Evolutionary conservation across 257 asterid species (phyloP), one percentile per base, ranked within the genome.

Genomic region (Rhazya stricta): DNA sequence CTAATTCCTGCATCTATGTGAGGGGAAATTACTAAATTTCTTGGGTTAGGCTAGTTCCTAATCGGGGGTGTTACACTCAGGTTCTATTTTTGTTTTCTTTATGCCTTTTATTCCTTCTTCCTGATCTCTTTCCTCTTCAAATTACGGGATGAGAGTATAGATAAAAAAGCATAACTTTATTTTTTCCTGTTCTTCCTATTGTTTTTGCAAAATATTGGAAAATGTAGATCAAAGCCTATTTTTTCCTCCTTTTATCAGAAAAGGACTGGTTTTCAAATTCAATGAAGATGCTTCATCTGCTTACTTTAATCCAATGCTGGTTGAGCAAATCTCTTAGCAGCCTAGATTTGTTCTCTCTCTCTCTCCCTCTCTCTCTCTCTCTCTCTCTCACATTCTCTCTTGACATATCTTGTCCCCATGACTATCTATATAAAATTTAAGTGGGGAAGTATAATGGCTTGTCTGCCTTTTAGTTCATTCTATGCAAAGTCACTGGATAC

Each of bases 311-410:
- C 99, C 97, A 42, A 86, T 89, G 41, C 86, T 88, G 67, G 97
- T 88, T 76, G 83, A 86, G 60, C 98, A 87, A 84, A 86, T 95
- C 76, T 92, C 97, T 73, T 88, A 98, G 98, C 81, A 27, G 15
- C 98, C 97, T 73, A 90, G 98, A 96, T 93, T 57, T 39, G 61
- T 8, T 71, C 27, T 57, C 10, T 27, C 34, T 53, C 36, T 46
- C 74, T 74, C 48, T 68, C 39, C 63, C 1, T 9, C 27, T 57
- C 10, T 27, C 34, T 53, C 36, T 46, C 74, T 74, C 48, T 68
- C 39, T 69, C 1, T 9, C 1, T 32, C 42, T 9, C 27, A 53
- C 12, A n/a, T n/a, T n/a, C n/a, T n/a, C n/a, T n/a, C n/a, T n/a
- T n/a, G n/a, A n/a, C n/a, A n/a, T n/a, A n/a, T n/a, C n/a, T n/a